Conservation (phyloP, 2,329 filamentous ascomycete species). For the Penicillium sp. region DNA sequence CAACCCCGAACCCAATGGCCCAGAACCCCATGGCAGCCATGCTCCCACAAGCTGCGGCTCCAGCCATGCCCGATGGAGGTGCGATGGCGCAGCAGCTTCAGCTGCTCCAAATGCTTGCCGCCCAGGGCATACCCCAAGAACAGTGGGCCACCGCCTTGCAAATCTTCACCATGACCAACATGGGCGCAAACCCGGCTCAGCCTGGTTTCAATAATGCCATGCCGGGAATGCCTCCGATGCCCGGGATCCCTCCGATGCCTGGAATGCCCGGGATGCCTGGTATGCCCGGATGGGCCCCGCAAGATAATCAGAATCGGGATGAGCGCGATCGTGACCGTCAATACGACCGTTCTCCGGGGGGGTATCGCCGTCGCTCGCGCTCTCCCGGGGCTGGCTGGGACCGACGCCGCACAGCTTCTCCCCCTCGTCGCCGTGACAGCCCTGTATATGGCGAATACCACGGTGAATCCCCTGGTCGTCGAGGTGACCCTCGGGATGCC, state of each 20-base stretch:
- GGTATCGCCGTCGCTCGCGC: constrained; percentile 62
- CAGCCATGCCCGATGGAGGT: constrained; percentile 38
- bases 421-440: constrained; percentile 62
- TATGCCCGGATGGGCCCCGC: constrained; percentile 34
- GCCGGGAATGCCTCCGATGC: constrained; percentile 30
- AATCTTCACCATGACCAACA: constrained; percentile 46
- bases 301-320: constrained; percentile 46
- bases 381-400: constrained; percentile 66
- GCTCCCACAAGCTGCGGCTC: constrained; percentile 39
- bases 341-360: constrained; percentile 59
- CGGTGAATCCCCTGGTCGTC: constrained; percentile 64
- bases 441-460: constrained; percentile 73
- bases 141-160: constrained; percentile 65
- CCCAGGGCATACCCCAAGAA: constrained; percentile 74
- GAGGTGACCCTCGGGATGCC: constrained; percentile 55
- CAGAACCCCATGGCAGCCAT: constrained; percentile 45
- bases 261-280: constrained; percentile 26
- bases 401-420: constrained; percentile 67
- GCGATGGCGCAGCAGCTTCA: constrained; percentile 69
- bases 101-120: constrained; percentile 71
- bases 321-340: constrained; percentile 65
- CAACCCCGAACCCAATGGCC: constrained; percentile 44
- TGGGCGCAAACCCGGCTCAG: constrained; percentile 34
- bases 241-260: constrained; percentile 28
- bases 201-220: constrained; percentile 32